Base-by-base conservation (phyloP, 768 basidiomycete species). In the Calocybe gangraenosa region DNA sequence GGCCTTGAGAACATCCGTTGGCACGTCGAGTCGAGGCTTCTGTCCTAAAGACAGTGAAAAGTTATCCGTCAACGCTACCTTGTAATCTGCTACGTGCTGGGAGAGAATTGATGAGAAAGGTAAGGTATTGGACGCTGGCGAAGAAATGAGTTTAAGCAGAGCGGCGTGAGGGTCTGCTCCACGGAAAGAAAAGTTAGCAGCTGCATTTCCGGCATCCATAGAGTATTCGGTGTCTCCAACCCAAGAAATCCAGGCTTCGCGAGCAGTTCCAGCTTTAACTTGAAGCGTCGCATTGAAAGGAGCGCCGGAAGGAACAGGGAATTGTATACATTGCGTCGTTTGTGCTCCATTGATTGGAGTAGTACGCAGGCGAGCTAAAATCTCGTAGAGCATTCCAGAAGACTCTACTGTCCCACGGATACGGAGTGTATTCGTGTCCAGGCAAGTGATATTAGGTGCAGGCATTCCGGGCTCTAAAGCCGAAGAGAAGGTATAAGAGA, bases 191-290 rank as follows among this genome's bases (percentile, higher is more conserved):
- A 80, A 88, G 34, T 65, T 60, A 56, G 71, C 70, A 11, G 71
- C 70, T 3, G 64, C 66, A 49, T 77, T 72, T 22, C 86, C 86
- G 0, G 84, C 79, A 50, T 75, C 60, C 61, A 79, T 76, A 48
- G 77, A 67, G 57, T 81, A 88, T 37, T 87, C 73, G 13, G 87
- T 88, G 21, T 73, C 83, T n/a, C 84, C 86, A 14, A 80, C 76
- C 84, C 84, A 87, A 6, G 78, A 75, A 52, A 87, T 62, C 81
- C 79, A 84, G 0, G 79, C 70, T 47, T 81, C 79, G 1, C 65
- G 64, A 20, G 75, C 67, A 15, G 66, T 60, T 1, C 60, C 51
- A 17, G 60, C 64, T 6, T 57, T 59, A 11, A 87, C 67, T 23
- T 61, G 62, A 17, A 87, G 63, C 40, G 68, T 69, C 19, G 67